phyloP scores from a whole-genome alignment of 768 basidiomycete species.

The Plicaturopsis crispa region DNA sequence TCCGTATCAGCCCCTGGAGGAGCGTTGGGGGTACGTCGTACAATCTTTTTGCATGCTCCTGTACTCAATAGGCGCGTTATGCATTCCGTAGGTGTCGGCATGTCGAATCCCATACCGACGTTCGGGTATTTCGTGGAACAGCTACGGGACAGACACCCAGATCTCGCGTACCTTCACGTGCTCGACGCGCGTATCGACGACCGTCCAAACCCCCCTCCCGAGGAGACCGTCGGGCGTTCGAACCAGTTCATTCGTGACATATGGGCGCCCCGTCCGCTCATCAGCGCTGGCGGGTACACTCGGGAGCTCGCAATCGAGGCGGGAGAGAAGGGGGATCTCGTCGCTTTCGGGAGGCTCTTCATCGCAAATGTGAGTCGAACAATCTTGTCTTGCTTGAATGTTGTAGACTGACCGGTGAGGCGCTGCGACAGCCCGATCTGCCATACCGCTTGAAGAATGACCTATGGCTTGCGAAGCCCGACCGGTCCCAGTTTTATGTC shows the following conservation, averaged over 20 bases:
- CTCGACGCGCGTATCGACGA: conserved; percentile 14
- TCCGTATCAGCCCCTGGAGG: conserved; percentile 34
- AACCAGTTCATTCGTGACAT: conserved; percentile 19
- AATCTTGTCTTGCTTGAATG: no score
- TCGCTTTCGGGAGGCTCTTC: conserved; percentile 29
- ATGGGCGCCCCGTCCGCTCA: conserved; percentile 20
- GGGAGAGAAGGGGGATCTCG: conserved; percentile 23
- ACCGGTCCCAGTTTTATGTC: conserved; percentile 16
- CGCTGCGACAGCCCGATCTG: conserved; percentile 25
- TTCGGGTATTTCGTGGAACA: conserved; percentile 19
- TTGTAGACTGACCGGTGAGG: no score
- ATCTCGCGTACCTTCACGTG: conserved; percentile 30
- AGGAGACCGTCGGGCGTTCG: no score
- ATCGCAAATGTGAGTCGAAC: conserved; percentile 28
- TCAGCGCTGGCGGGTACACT: conserved; percentile 25
- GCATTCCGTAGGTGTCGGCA: conserved; percentile 25
- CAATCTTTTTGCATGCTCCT: conserved; percentile 5
- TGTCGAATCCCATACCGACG: conserved; percentile 18
- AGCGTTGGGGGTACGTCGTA: conserved; percentile 12
- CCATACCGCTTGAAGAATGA: conserved; percentile 18
- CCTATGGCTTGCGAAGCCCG: conserved; percentile 14
- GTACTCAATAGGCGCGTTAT: no score
- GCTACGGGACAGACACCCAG: conserved; percentile 15
- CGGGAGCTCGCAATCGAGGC: conserved; percentile 18
- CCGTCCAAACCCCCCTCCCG: no score